Base-by-base conservation (phyloP, 371 early-diverging fungal species). In the Apophysomyces elegans region DNA sequence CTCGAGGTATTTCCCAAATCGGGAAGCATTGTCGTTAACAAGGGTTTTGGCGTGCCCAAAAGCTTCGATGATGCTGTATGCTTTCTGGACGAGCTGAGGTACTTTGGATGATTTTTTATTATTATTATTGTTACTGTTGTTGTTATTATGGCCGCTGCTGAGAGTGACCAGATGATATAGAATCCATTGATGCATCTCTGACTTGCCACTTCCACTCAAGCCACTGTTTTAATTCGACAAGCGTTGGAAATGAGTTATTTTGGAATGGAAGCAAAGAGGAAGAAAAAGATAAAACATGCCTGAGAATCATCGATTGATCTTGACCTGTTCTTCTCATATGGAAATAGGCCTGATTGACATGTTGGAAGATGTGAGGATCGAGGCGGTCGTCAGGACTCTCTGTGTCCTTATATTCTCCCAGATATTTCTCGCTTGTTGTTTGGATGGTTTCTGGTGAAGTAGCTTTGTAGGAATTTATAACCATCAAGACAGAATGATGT, bases 1-100 rank as follows among this genome's bases (percentile, higher is more conserved):
- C 74, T 95, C 96, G 5, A 90, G 89, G 70, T 95, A 96, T 44
- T 90, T 86, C 12, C 94, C 97, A 60, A 91, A 94, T 59, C 95
- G 86, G 6, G 95, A 93, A 14, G 94, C 93, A 77, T 95, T 90
- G 58, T 80, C 72, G 80, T 96, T 95, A 56, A 72, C 69, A 5
- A 80, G 57, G 7, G 95, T 92, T 67, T 83, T 81, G 38, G 94
- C 91, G 73, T 93, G 92, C 7, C 93, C 93, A 83, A 97, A 97
- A 2, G 91, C 88, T 47, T 90, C 88, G 9, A 95, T 73, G 68
- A 96, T 83, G 2, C 37, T 26, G 44, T 59, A 62, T 43, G 83
- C 74, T 62, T 91, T 96, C 94, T 44, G 81, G 12, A 89, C 76
- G 56, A 93, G 79, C 61, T 88, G 88, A 59, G 90, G 91, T 12